phyloP scores from a whole-genome alignment of 257 asterid genomes.

The Solanum clarkiae region DNA sequence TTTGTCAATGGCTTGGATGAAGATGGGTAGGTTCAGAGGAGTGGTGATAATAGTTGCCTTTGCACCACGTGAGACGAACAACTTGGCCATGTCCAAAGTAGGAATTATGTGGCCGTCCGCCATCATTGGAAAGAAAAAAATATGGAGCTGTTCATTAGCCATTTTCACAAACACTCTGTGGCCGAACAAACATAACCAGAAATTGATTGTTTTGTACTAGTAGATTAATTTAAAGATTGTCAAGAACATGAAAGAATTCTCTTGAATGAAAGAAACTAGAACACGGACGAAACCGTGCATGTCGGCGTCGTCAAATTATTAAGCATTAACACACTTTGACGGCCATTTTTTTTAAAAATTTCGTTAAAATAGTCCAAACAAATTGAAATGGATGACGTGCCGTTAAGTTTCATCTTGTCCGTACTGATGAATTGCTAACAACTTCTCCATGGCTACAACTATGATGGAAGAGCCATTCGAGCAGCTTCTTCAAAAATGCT shows the following conservation, averaged over 20 bases:
- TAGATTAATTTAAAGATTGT: not conserved
- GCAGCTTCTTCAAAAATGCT: too few relatives aligned
- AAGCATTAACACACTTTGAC: not conserved
- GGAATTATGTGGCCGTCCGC: conserved; percentile 24
- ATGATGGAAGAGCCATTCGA: too few relatives aligned
- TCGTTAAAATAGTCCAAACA: too few relatives aligned
- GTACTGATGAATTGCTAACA: too few relatives aligned
- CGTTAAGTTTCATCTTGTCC: too few relatives aligned
- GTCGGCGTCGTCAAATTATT: not conserved
- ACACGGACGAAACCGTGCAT: not conserved
- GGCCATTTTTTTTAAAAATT: too few relatives aligned
- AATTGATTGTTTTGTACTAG: not conserved
- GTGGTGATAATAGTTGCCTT: conserved; percentile 7
- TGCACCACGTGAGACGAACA: conserved; percentile 11
- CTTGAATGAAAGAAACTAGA: not conserved
- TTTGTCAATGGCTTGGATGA: not conserved
- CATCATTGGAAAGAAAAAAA: conserved; percentile 16
- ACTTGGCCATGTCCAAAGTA: conserved; percentile 13
- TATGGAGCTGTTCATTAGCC: conserved; percentile 5
- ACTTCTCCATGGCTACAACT: too few relatives aligned
- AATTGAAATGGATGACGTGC: too few relatives aligned
- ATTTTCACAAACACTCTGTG: not conserved
- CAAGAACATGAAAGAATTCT: not conserved
- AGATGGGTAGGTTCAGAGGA: not conserved
- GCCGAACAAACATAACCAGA: too few relatives aligned